Base-by-base conservation (phyloP, 169 alveolate genomes). In the Eimeria necatrix region DNA sequence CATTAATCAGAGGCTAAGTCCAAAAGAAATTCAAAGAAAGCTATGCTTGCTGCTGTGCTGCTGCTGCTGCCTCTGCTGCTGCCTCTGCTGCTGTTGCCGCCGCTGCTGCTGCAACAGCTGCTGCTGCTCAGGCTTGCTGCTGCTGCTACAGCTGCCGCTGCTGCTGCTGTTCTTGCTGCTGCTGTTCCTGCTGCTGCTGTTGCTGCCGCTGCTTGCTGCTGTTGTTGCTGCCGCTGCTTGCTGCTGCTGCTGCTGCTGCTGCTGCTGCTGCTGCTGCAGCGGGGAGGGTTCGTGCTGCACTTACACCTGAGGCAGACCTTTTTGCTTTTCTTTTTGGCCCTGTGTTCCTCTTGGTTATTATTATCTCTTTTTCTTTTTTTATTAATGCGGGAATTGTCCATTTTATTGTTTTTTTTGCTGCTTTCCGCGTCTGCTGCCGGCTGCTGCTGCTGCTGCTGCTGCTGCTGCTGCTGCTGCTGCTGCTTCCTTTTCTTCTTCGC, bases 401-500 rank as follows among this genome's bases (percentile, higher is more conserved):
- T 56, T 56, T 14, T 56, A 14, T 9, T 14, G 14, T 8, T 14
- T 56, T 32, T 20, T 32, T 70, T 32, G 14, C 22, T 70, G 16
- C 51, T 32, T 70, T 70, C 26, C 46, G 4, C 14, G 14, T 4
- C 51, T 70, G 4, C 51, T 60, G 10, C 71, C 16, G 7, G 10
- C 26, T 60, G 4, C 16, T 60, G 4, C n/a, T 60, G 9, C 71
- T 9, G 22, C 22, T 60, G 71, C 71, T 60, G 9, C 71, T 60
- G 71, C 71, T 60, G 71, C 71, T 60, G 71, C 71, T 60, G 71
- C 71, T 60, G 71, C 71, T 70, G 46, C 81, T 70, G 81, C 51
- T 70, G 46, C 81, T 20, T 12, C 22, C 22, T 70, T 12, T 32
- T n/a, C 51, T 70, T 70, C 14, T 18, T 9, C 14, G 16, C 51